phyloP scores from a whole-genome alignment of 805 yeast species.

The Wickerhamiella kurtzmanii region DNA sequence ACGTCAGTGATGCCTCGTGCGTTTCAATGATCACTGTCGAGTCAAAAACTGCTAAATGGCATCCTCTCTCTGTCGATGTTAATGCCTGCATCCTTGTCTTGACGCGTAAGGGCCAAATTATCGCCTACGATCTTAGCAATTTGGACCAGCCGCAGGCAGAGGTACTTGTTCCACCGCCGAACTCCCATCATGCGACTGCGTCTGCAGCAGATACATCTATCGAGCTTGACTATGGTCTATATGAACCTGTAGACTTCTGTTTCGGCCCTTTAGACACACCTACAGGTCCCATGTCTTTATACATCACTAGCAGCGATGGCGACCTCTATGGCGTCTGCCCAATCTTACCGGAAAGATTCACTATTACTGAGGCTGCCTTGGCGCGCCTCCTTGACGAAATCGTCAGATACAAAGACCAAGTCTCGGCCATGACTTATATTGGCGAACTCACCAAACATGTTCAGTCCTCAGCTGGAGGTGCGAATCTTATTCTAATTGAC shows the following conservation, averaged over 20 bases:
- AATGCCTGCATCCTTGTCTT: constrained; percentile 5
- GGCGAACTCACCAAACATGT: constrained; percentile 2
- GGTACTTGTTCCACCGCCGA: background rate
- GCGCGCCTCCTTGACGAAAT: constrained; percentile 26
- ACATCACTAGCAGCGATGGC: constrained; percentile 39
- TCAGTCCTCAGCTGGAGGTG: background rate
- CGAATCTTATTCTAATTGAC: background rate
- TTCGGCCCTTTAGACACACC: constrained; percentile 31
- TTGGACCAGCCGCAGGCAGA: background rate
- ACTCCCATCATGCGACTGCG: background rate
- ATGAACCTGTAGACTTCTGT: constrained; percentile 28
- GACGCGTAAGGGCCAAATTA: constrained; percentile 22
- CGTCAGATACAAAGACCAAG: constrained; percentile 19
- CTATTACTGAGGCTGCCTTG: constrained; percentile 26
- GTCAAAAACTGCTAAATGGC: background rate
- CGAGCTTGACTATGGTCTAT: constrained; percentile 1
- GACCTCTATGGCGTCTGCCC: constrained; percentile 52
- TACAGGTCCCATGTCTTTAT: constrained; percentile 39
- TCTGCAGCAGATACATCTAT: constrained; percentile 7
- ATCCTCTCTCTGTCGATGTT: background rate
- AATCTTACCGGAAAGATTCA: constrained; percentile 39
- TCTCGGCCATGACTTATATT: background rate
- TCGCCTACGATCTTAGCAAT: constrained; percentile 1
- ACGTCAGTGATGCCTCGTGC: background rate
- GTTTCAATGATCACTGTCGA: background rate